Base-by-base conservation (phyloP, 1,284 basidiomycete species). In the Phlebopus sp. region DNA sequence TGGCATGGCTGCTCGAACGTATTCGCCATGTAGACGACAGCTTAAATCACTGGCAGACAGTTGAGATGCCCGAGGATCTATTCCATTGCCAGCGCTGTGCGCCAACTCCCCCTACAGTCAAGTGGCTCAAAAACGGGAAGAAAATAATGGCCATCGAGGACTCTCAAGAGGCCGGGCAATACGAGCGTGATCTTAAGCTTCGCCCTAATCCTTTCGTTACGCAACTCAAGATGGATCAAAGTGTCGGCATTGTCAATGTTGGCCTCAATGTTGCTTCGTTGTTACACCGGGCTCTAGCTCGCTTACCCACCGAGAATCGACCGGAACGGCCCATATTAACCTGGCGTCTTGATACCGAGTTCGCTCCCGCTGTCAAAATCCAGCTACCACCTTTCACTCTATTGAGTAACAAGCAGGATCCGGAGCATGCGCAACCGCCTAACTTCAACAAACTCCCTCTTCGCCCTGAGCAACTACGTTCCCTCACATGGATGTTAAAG, bases 401-500 rank as follows among this genome's bases (percentile, higher is more conserved):
- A 18, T 65, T 75, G 49, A 92, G 89, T 62, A 97, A 97, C 70
- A 86, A 83, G 54, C 60, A 65, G 3, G 94, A 97, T 64, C 70
- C 75, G 2, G 72, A 88, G 57, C 86, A 92, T 54, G 59, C 60
- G 0, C 93, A 96, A 57, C 95, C 94, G 0, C 81, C 82, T 0
- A 77, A 79, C 52, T 97, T 97, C 75, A 60, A 39, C 7, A 79
- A 77, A 59, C 70, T 83, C 14, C 68, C 77, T 13, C 77, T 97
- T 18, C 82, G 94, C 38, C 79, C 75, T 14, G 94, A 97, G 63
- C 94, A 97, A 65, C 76, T 90, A 11, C 87, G 95, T 35, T 97
- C 95, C 3, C 70, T 97, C 37, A 82, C 82, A 44, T 97, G 94
- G 94, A 97, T 97, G 95, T 69, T 96, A 18, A 66, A 73, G 36